Conservation (phyloP, 306 rosid genomes). For the Begonia loranthoides region DNA sequence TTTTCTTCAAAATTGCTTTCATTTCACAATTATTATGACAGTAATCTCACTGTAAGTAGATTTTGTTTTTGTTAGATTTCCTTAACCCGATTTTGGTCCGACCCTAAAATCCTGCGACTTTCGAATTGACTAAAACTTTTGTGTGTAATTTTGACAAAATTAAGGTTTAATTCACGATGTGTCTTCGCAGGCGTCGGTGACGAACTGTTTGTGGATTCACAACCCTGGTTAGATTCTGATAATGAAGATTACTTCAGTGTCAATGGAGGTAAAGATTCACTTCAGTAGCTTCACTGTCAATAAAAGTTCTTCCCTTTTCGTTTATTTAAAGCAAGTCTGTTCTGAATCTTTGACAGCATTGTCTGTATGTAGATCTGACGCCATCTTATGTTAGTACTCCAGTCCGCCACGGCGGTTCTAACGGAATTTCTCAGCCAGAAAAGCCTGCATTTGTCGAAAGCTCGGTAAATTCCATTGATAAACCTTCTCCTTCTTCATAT, state of each 20-base stretch:
- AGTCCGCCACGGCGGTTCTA: slow-evolving; percentile 1
- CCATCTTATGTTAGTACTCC: slow-evolving; percentile 19
- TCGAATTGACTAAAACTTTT: neutral
- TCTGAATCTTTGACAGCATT: neutral
- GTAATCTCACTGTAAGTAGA: no score
- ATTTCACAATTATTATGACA: no score
- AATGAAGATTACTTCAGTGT: slow-evolving; percentile 38
- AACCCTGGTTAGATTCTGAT: slow-evolving; percentile 25
- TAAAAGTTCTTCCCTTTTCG: neutral
- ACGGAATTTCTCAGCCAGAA: slow-evolving; percentile 1
- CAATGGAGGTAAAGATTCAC: slow-evolving; percentile 23
- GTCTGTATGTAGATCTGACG: slow-evolving; percentile 20
- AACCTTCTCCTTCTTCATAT: neutral
- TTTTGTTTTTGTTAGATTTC: no score
- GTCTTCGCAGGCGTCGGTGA: slow-evolving; percentile 17
- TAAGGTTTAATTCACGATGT: neutral
- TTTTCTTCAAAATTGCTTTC: no score
- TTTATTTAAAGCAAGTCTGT: no score
- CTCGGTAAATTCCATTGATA: neutral
- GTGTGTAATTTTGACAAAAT: neutral
- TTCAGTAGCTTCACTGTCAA: neutral
- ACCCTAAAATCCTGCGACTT: no score
- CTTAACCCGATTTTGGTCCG: no score
- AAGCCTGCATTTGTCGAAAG: neutral
- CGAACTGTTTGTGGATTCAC: slow-evolving; percentile 24